These are phyloP conservation scores for Sporothrix dimorphospora DNA, from an alignment of 2,329 filamentous ascomycete genomes.

Conservation along the genomic window DNA sequence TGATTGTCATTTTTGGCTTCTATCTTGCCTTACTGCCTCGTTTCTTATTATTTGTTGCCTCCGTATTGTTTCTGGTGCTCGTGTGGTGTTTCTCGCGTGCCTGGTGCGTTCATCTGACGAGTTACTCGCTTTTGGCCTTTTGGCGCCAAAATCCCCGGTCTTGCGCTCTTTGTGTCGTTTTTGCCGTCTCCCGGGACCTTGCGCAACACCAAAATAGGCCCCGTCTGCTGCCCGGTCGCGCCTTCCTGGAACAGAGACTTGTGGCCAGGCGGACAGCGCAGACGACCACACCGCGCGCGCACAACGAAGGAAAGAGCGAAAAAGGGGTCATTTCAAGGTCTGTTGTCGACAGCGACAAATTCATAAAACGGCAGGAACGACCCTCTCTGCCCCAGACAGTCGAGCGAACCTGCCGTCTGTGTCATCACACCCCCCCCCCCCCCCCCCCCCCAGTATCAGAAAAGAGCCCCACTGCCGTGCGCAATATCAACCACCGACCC, in stretches of 20 bases:
- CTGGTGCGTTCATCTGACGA: conserved; percentile 17
- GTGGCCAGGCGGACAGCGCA: conserved; percentile 26
- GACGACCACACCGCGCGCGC: conserved; percentile 18
- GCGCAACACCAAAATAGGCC: neutral
- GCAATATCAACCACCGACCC: conserved; percentile 1
- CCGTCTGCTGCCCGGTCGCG: conserved; percentile 13
- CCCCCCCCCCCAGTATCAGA: neutral
- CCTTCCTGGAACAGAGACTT: conserved; percentile 19
- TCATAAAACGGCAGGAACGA: conserved; percentile 28
- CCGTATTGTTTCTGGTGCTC: neutral
- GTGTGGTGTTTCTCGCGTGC: conserved; percentile 10
- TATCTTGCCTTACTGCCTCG: neutral
- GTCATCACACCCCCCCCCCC: neutral
- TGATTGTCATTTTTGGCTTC: neutral
- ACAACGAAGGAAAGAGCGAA: conserved; percentile 21
- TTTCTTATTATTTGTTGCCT: neutral
- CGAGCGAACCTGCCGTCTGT: neutral
- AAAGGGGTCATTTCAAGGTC: neutral
- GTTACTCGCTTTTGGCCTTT: neutral
- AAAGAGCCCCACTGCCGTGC: neutral
- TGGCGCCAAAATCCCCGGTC: neutral
- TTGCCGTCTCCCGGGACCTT: neutral
- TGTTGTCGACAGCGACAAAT: neutral
- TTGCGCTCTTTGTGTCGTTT: neutral
- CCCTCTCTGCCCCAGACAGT: neutral